Evolutionary conservation across 2,329 filamentous ascomycete species (phyloP).

Genomic region (Pseudonectria buxi): DNA sequence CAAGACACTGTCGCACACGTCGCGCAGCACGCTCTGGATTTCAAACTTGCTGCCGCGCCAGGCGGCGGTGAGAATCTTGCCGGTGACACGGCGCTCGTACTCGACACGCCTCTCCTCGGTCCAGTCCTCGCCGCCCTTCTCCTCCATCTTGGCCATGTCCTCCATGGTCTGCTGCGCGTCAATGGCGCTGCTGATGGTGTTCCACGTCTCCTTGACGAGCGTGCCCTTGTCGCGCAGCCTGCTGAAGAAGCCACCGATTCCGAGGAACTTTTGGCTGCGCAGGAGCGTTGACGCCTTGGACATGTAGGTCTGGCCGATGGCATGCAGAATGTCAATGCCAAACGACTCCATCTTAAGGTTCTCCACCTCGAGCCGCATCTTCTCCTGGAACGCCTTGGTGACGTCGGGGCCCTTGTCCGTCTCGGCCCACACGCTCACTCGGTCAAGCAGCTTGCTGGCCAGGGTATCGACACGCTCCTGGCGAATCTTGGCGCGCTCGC

Average conservation of each 20-base stretch:
- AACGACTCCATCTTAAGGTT: constrained; percentile 99
- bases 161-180: constrained; percentile 98
- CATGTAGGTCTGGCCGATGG: constrained; percentile 85
- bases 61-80: constrained; percentile 94
- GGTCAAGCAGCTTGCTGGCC: constrained; percentile 76
- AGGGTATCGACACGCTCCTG: constrained; percentile 86
- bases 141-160: constrained; percentile 95
- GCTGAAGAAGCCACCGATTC: constrained; percentile 90
- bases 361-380: constrained; percentile 90
- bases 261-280: constrained; percentile 94
- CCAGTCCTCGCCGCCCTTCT: constrained; percentile 93
- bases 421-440: constrained; percentile 92
- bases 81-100: constrained; percentile 91
- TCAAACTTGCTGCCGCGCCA: constrained; percentile 97
- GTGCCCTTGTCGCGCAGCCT: constrained; percentile 94
- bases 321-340: constrained; percentile 90
- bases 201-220: constrained; percentile 97
- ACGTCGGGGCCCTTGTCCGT: constrained; percentile 85
- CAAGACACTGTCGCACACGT: constrained; percentile 86
- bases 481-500: constrained; percentile 74
- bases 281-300: constrained; percentile 81
- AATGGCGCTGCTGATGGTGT: constrained; percentile 91
- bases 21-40: constrained; percentile 90
- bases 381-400: constrained; percentile 83
- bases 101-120: constrained; percentile 95